Conservation (phyloP, 148 eudicot species). For the Vaccinium macrocarpon region DNA sequence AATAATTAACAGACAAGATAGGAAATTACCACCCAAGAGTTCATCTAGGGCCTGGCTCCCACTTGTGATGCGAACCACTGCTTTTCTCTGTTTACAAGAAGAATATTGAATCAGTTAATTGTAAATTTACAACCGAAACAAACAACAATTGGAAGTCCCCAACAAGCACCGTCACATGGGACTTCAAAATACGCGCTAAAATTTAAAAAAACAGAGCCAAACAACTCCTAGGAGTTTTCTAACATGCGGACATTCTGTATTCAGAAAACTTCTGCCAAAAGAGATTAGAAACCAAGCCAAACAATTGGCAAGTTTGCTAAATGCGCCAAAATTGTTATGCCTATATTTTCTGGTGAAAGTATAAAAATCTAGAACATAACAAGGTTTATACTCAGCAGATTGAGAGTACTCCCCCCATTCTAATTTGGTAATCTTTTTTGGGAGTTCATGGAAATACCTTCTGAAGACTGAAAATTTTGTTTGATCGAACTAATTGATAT, state of each 20-base stretch:
- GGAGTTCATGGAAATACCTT: too few relatives aligned
- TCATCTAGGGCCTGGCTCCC: slow-evolving; percentile 94
- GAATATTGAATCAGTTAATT: neutral
- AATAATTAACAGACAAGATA: neutral
- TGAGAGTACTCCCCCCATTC: too few relatives aligned
- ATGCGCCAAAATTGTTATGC: neutral
- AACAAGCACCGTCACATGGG: neutral
- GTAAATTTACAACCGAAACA: neutral
- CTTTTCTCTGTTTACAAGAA: slow-evolving; percentile 52
- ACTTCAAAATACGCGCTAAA: neutral
- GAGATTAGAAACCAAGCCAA: neutral
- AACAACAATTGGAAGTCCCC: neutral
- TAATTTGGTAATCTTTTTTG: too few relatives aligned
- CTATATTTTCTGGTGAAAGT: too few relatives aligned
- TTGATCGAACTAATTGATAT: too few relatives aligned
- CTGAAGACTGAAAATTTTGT: too few relatives aligned
- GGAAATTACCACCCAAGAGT: slow-evolving; percentile 61
- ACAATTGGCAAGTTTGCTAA: neutral
- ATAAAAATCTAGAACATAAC: too few relatives aligned
- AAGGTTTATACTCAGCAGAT: too few relatives aligned
- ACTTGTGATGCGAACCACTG: slow-evolving; percentile 80
- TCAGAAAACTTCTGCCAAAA: neutral
- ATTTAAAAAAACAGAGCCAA: neutral
- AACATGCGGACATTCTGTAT: neutral
- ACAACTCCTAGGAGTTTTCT: neutral